Evolutionary conservation across 2,329 filamentous ascomycete species (phyloP).

Genomic region (Diaporthe ilicicola): DNA sequence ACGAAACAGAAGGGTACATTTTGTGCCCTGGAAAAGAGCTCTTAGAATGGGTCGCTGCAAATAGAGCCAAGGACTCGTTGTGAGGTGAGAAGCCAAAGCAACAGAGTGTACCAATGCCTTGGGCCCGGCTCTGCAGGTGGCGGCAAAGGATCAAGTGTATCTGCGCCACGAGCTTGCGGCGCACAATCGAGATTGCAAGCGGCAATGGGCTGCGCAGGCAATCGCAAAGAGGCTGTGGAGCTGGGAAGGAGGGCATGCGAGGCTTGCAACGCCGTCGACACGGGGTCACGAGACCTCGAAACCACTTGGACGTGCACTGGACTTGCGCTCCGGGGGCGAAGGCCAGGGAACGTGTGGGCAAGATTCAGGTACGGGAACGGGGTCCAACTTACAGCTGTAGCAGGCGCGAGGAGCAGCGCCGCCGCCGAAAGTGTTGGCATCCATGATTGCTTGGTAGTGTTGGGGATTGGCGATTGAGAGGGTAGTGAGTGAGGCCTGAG

Average conservation of each 20-base stretch:
- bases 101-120: background rate
- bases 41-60: constrained; percentile 34
- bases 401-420: constrained; percentile 47
- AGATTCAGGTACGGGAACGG: constrained; percentile 35
- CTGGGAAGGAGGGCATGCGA: background rate
- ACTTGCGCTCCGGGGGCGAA: constrained; percentile 23
- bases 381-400: constrained; percentile 58
- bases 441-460: constrained; percentile 43
- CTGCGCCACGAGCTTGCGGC: background rate
- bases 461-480: constrained; percentile 27
- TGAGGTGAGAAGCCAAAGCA: background rate
- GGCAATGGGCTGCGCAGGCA: background rate
- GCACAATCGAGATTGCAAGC: background rate
- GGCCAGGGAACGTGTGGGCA: constrained; percentile 26
- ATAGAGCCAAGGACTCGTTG: constrained; percentile 7
- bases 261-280: background rate
- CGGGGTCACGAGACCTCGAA: background rate
- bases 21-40: constrained; percentile 31
- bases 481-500: constrained; percentile 21
- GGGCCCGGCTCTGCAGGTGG: background rate
- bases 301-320: constrained; percentile 19
- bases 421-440: constrained; percentile 42
- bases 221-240: background rate
- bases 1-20: constrained; percentile 29
- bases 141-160: background rate